Percentiles rank a stretch among this genome's conserved stretches.
Conservation (phyloP, 192 early-diverging fungal genomes). For the Phycomyces nitens region DNA sequence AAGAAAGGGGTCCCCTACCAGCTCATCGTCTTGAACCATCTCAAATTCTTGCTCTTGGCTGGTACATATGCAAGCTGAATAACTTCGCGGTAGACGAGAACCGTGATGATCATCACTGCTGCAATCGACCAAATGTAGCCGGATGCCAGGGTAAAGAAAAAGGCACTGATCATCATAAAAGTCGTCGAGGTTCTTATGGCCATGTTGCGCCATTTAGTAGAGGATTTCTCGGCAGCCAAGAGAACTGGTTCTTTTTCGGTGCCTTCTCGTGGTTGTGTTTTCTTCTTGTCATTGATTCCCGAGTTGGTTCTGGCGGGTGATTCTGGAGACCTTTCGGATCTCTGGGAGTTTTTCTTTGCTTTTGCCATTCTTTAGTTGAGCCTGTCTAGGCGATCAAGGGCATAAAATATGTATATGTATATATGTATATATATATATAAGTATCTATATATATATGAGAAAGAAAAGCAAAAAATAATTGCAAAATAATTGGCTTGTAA, state of each 20-base stretch:
- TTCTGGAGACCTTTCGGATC: too few species aligned
- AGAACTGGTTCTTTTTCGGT: conserved; percentile 24
- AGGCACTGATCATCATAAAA: conserved; percentile 85
- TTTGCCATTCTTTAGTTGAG: neutral
- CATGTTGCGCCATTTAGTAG: conserved; percentile 76
- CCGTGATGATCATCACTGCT: conserved; percentile 80
- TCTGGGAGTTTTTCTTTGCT: neutral
- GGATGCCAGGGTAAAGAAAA: conserved; percentile 67
- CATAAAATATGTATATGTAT: neutral
- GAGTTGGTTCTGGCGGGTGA: too few species aligned
- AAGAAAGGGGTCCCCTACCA: conserved; percentile 48
- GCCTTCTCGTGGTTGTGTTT: neutral
- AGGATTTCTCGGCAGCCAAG: conserved; percentile 42
- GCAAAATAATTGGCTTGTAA: too few species aligned
- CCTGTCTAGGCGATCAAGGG: neutral
- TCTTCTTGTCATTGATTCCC: neutral
- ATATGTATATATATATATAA: too few species aligned
- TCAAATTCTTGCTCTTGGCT: conserved; percentile 77
- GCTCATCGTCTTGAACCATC: conserved; percentile 90
- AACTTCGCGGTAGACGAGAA: conserved; percentile 89
- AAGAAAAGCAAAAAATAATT: too few species aligned
- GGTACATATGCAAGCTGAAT: conserved; percentile 83
- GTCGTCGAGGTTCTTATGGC: conserved; percentile 81
- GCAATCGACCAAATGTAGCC: conserved; percentile 86
- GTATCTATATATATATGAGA: too few species aligned